Conservation (phyloP, 352 stramenopile genomes). For the Pythium guiyangense region DNA sequence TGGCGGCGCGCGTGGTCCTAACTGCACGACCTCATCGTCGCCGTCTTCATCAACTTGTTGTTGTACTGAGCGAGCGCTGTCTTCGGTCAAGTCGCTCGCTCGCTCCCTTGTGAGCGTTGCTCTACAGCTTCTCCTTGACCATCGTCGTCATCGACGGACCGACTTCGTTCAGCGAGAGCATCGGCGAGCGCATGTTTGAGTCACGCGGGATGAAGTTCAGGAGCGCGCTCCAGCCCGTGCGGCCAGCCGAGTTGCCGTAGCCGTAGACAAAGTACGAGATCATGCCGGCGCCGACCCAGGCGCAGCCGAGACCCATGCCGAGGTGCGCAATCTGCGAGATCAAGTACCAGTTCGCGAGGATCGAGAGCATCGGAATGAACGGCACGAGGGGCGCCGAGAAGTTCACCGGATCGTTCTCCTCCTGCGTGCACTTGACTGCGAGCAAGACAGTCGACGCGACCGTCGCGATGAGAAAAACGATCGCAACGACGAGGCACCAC, state of each 20-base stretch:
- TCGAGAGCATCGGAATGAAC: conserved; percentile 48
- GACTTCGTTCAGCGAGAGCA: conserved; percentile 52
- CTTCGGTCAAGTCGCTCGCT: too few relatives aligned
- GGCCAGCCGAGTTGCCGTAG: conserved; percentile 58
- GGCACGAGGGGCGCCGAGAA: conserved; percentile 68
- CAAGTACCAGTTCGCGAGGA: conserved; percentile 70
- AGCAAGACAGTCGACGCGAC: conserved; percentile 24
- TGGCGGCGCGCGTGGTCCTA: too few relatives aligned
- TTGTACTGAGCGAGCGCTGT: too few relatives aligned
- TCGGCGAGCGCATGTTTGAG: conserved; percentile 40
- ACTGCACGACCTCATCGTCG: too few relatives aligned
- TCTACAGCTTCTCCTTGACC: conserved; percentile 29
- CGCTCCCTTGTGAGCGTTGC: neutral
- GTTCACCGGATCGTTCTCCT: conserved; percentile 32
- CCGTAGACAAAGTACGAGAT: conserved; percentile 79
- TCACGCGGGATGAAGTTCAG: conserved; percentile 44
- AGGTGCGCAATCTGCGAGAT: conserved; percentile 51
- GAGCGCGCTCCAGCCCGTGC: conserved; percentile 52
- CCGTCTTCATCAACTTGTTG: too few relatives aligned
- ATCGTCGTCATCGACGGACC: conserved; percentile 21
- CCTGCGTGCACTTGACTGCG: conserved; percentile 58
- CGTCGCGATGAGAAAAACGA: conserved; percentile 45
- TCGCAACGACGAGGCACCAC: conserved; percentile 29
- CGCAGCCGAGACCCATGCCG: conserved; percentile 42
- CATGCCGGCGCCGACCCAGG: conserved; percentile 52